A percentile compares a stretch with the other conserved stretches of the same genome.
These are phyloP conservation scores for Gliomastix tumulicola DNA, from an alignment of 2,329 filamentous ascomycete genomes.

Conservation along the genomic window DNA sequence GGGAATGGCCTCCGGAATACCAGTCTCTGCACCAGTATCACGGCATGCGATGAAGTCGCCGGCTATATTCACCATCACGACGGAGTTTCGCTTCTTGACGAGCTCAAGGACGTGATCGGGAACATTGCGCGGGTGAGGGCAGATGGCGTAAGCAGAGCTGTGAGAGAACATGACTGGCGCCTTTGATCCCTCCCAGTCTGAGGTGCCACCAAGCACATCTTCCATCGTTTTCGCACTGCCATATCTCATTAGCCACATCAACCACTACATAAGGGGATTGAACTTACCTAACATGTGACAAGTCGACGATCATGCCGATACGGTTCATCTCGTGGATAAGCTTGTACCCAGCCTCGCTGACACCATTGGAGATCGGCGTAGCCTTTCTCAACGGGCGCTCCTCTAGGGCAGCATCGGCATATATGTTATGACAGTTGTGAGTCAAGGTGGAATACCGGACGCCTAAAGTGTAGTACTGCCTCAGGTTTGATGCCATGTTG, in stretches of 20 bases:
- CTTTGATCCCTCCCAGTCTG: constrained; percentile 61
- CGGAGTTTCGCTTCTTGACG: constrained; percentile 63
- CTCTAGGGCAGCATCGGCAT: constrained; percentile 74
- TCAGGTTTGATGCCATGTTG: constrained; percentile 70
- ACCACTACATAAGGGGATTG: too few relatives aligned
- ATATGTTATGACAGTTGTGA: constrained; percentile 89
- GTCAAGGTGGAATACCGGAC: constrained; percentile 85
- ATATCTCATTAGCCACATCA: background rate
- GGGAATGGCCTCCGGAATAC: constrained; percentile 61
- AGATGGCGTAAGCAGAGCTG: constrained; percentile 72
- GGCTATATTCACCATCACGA: constrained; percentile 90
- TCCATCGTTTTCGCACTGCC: constrained; percentile 59
- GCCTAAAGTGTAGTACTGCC: constrained; percentile 69
- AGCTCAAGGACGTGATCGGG: constrained; percentile 75
- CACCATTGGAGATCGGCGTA: constrained; percentile 59
- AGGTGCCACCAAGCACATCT: constrained; percentile 64
- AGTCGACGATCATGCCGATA: constrained; percentile 87
- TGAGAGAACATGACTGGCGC: constrained; percentile 89
- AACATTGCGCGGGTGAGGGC: constrained; percentile 85
- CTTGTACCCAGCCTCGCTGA: constrained; percentile 61
- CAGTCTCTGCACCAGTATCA: constrained; percentile 48
- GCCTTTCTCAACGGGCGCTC: constrained; percentile 43
- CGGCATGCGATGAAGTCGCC: constrained; percentile 78
- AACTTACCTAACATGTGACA: constrained; percentile 57
- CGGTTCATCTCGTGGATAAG: constrained; percentile 89